Base-by-base conservation (phyloP, 1,284 basidiomycete species). In the Heterobasidion irregulare region DNA sequence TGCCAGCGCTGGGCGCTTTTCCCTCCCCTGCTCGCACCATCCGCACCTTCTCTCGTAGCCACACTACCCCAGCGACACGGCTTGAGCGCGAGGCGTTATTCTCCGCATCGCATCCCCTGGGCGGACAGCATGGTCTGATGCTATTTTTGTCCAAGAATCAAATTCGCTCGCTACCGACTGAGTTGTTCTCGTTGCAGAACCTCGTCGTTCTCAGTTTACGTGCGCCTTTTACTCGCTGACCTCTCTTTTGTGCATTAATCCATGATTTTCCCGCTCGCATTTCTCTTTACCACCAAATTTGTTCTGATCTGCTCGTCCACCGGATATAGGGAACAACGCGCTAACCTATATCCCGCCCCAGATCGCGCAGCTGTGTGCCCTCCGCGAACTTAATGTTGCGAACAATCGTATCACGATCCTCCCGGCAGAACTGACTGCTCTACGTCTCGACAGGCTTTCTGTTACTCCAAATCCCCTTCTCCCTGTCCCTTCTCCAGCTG, bases 271-370 rank as follows among this genome's bases (percentile, higher is more conserved):
- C 6, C 26, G 5, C 26, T 26, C 4, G 34, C 33, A 34, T 38
- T 49, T 44, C 12, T 44, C 41, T 16, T 7, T 44, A 38, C 41
- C 19, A 54, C 36, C 36, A 47, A 46, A 6, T 52, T 38, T 2
- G 10, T 10, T n/a, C n/a, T 7, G 38, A 12, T 10, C 6, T 2
- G 4, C n/a, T 47, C 46, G 18, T 47, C 10, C 26, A 4, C 7
- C 10, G 26, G 16, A 16, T 9, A 2, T 56, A 86, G 84, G 80
- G 1, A 70, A 71, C n/a, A 89, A 90, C 62, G 61, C 63, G 4
- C 68, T 90, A 6, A 74, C 69, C 0, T 69, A 70, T 47, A 64
- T 90, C n/a, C 86, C 87, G 1, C 80, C 87, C 0, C 83, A 86
- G 54, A 84, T 90, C 47, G 71, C 66, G 12, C 70, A 70, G 8